Conservation (phyloP, 2,329 filamentous ascomycete species). For the Arthrocladium fulminans region DNA sequence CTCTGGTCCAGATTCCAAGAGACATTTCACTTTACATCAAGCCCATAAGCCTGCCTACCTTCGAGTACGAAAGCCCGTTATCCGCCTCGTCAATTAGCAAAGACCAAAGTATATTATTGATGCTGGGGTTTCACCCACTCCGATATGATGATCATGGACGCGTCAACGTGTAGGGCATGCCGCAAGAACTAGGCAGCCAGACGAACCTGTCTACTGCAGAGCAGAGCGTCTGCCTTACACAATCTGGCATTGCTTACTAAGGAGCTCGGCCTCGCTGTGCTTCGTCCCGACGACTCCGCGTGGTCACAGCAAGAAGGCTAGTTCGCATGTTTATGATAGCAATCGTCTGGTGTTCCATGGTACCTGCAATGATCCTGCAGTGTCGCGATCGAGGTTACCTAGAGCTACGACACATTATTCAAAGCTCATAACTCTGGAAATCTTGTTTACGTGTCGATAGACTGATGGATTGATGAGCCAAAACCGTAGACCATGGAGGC, state of each 20-base stretch:
- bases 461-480: conserved; percentile 22
- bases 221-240: too few species aligned
- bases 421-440: not conserved
- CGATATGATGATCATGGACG: too few species aligned
- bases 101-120: too few species aligned
- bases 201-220: too few species aligned
- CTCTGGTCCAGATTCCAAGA: too few species aligned
- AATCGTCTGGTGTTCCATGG: not conserved
- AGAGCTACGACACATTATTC: not conserved
- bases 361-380: not conserved
- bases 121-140: too few species aligned
- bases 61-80: too few species aligned
- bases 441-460: not conserved
- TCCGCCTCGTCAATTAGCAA: too few species aligned
- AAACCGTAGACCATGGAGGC: conserved; percentile 18
- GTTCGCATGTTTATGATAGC: not conserved
- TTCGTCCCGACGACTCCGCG: not conserved
- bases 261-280: not conserved
- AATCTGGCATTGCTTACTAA: not conserved
- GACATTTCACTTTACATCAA: too few species aligned
- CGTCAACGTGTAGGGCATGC: too few species aligned
- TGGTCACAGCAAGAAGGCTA: not conserved
- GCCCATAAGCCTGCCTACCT: too few species aligned
- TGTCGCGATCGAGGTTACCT: not conserved
- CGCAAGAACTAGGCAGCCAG: too few species aligned